Evolutionary conservation across 495 filamentous ascomycete genomes (phyloP).

Genomic region (Penicillium nucicola): DNA sequence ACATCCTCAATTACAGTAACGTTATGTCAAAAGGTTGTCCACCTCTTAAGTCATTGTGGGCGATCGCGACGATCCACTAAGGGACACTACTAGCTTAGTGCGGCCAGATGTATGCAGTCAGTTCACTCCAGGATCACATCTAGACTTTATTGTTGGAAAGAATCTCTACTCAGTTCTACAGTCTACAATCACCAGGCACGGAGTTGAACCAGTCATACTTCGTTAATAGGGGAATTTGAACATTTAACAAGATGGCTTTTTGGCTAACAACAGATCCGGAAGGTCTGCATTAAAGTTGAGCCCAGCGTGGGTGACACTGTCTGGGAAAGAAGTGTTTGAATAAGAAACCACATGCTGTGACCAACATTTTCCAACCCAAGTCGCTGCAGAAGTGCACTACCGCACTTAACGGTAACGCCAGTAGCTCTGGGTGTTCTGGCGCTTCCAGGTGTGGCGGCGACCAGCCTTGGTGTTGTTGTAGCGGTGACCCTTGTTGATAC

Average conservation of each 20-base stretch:
- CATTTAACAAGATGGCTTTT: conserved; percentile 38
- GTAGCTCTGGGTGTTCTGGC: conserved; percentile 95
- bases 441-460: conserved; percentile 98
- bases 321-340: conserved; percentile 35
- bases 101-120: too few relatives aligned
- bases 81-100: background rate
- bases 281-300: conserved; percentile 42
- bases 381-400: conserved; percentile 22
- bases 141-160: background rate
- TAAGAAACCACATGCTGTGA: conserved; percentile 39
- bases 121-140: too few relatives aligned
- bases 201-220: conserved; percentile 43
- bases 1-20: background rate
- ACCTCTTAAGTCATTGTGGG: background rate
- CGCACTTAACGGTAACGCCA: conserved; percentile 74
- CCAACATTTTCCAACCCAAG: conserved; percentile 33
- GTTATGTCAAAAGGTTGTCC: background rate
- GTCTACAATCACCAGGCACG: conserved; percentile 8
- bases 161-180: conserved; percentile 8
- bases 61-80: background rate
- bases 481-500: conserved; percentile 96
- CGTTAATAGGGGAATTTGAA: conserved; percentile 39
- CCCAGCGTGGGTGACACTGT: conserved; percentile 28
- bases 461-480: conserved; percentile 97
- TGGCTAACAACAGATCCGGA: conserved; percentile 44